phyloP scores from a whole-genome alignment of 1,284 basidiomycete species.

The Cryptococcus wingfieldii region DNA sequence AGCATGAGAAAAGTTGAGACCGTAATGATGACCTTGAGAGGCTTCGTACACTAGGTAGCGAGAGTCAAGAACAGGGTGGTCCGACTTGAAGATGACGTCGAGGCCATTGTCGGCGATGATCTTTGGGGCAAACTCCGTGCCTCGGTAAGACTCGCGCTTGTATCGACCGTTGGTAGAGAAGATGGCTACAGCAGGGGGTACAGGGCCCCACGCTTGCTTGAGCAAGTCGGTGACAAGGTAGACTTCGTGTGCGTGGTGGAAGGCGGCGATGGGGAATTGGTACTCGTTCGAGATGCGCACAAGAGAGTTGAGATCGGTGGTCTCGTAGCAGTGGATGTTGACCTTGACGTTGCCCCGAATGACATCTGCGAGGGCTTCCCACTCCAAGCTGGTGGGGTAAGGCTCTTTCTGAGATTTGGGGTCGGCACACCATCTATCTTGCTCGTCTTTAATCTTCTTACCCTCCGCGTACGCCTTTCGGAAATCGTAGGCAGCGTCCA shows the following conservation, averaged over 20 bases:
- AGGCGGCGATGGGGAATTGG: conserved; percentile 62
- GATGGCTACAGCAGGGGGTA: conserved; percentile 65
- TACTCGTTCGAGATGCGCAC: conserved; percentile 72
- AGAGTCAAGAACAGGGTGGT: conserved; percentile 69
- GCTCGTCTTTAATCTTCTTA: conserved; percentile 64
- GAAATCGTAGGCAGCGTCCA: conserved; percentile 60
- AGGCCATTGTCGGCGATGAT: conserved; percentile 72
- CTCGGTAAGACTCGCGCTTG: conserved; percentile 57
- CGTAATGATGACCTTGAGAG: conserved; percentile 76
- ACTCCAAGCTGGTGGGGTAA: conserved; percentile 74
- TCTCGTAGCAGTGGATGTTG: conserved; percentile 73
- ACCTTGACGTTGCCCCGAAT: conserved; percentile 63
- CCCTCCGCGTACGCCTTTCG: conserved; percentile 66
- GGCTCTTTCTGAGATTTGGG: conserved; percentile 50
- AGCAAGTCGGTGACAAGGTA: conserved; percentile 76
- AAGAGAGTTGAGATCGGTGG: conserved; percentile 64
- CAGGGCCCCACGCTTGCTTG: conserved; percentile 63
- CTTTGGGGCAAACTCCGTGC: conserved; percentile 76
- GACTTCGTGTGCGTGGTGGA: conserved; percentile 83
- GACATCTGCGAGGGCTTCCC: conserved; percentile 82
- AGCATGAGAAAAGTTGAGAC: conserved; percentile 44
- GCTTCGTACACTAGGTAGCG: conserved; percentile 78
- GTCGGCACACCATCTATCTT: conserved; percentile 63
- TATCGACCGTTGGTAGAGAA: conserved; percentile 59
- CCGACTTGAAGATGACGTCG: conserved; percentile 63